These are phyloP conservation scores for Suillus fuscotomentosus DNA, from an alignment of 768 basidiomycete genomes.

Conservation along the genomic window DNA sequence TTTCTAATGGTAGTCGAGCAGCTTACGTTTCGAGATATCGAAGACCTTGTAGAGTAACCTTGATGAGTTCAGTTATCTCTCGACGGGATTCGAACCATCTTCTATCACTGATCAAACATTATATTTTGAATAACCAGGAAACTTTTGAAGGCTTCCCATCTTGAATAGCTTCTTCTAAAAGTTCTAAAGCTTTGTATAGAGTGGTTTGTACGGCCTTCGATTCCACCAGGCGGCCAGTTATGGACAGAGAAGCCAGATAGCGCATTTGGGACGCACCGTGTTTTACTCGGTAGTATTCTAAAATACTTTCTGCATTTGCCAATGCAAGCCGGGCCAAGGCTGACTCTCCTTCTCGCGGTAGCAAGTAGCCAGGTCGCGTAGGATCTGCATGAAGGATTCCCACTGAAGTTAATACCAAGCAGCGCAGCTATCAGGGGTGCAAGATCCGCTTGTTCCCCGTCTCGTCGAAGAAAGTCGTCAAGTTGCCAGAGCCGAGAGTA, in stretches of 20 bases:
- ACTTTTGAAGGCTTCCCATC: conserved; percentile 34
- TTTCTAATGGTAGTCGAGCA: not conserved
- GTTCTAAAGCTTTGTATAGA: conserved; percentile 60
- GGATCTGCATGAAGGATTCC: conserved; percentile 76
- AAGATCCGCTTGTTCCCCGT: conserved; percentile 84
- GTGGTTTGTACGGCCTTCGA: conserved; percentile 57
- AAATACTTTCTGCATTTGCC: conserved; percentile 66
- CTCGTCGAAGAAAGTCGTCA: conserved; percentile 56
- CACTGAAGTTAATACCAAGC: conserved; percentile 65
- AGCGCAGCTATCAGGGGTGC: conserved; percentile 76
- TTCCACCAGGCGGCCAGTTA: conserved; percentile 36
- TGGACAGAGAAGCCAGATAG: not conserved
- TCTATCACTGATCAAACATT: conserved; percentile 40
- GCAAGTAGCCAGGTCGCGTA: conserved; percentile 56
- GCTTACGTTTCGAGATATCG: conserved; percentile 70
- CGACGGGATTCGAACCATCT: conserved; percentile 50
- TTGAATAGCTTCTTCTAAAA: conserved; percentile 32
- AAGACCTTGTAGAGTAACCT: conserved; percentile 54
- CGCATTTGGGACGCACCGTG: conserved; percentile 48
- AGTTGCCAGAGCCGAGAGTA: conserved; percentile 69
- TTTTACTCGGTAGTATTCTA: conserved; percentile 78
- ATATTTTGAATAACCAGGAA: conserved; percentile 39
- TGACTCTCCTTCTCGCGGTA: conserved; percentile 43
- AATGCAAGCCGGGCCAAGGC: conserved; percentile 53
- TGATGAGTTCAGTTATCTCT: conserved; percentile 51